Conservation (phyloP, 2,329 filamentous ascomycete genomes). For the Aspergillus oerlinghausenensis region DNA sequence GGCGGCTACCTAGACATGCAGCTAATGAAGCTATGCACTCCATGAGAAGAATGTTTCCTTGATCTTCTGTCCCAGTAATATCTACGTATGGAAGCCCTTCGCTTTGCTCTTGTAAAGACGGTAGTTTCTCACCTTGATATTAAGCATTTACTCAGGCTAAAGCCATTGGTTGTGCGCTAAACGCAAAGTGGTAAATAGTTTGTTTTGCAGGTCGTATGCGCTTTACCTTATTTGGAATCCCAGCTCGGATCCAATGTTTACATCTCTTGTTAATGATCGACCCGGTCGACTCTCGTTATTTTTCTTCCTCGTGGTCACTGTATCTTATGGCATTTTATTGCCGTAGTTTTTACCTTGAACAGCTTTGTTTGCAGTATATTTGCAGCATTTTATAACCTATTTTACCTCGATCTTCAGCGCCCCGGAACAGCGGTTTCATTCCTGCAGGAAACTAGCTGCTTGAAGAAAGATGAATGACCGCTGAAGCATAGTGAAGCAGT, state of each 20-base stretch:
- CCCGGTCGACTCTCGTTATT: background rate
- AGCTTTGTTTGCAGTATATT: conserved; percentile 4
- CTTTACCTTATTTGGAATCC: conserved; percentile 18
- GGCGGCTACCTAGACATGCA: conserved; percentile 21
- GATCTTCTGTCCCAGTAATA: background rate
- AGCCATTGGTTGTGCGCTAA: background rate
- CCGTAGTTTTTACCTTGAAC: background rate
- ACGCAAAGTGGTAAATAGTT: background rate
- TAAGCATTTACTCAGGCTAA: background rate
- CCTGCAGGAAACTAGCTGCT: background rate
- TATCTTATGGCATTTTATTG: conserved; percentile 4
- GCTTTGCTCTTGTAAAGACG: background rate
- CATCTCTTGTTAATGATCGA: conserved; percentile 13
- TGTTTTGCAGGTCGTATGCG: conserved; percentile 3
- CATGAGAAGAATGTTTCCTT: background rate
- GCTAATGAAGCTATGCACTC: conserved; percentile 14
- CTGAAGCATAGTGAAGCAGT: background rate
- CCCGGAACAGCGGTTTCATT: background rate
- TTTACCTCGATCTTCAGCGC: background rate
- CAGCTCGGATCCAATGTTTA: conserved; percentile 22
- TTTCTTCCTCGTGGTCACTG: background rate
- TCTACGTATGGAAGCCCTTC: background rate
- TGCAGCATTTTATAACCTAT: background rate
- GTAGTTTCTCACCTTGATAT: background rate
- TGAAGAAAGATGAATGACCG: background rate